Base-by-base conservation (phyloP, 129 eudicot species). In the Helichrysum umbraculigerum region DNA sequence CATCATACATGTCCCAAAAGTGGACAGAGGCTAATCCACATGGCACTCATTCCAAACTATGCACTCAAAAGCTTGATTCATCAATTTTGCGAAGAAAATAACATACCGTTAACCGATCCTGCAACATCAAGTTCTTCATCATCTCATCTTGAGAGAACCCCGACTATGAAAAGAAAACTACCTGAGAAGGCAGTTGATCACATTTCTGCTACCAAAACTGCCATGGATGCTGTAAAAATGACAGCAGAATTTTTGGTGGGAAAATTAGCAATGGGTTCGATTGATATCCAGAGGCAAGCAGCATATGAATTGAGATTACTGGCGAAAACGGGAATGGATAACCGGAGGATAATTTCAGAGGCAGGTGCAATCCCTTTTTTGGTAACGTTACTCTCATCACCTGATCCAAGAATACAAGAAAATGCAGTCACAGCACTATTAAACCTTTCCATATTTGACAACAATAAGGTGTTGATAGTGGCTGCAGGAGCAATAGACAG, bases 321-420 rank as follows among this genome's bases (percentile, higher is more conserved):
- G 3, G 93, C 98, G 6, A 91, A 93, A 84, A 85, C 88, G 0
- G 92, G 96, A 2, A 93, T 79, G 90, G 93, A 93, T 29, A 91
- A 88, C 72, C 89, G 97, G 61, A 81, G 86, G 51, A 75, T 84
- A 50, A 90, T 93, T 54, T 92, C 97, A 12, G 93, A 91, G 68
- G 97, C 93, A 2, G 98, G 98, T 21, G 97, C 96, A 1, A 91
- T 93, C 37, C 98, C 98, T 4, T 85, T 93, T 81, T 80, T 93
- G 64, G 96, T 88, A 52, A 81, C 83, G 20, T 72, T 91, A 70
- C 88, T 91, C 41, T 69, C 82, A 6, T 87, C 98, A 1, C 52
- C 59, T 33, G 97, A 93, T 60, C 63, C 93, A 6, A 68, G 89
- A 87, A 87, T 84, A 54, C 98, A 93, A 73, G 98, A 91, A 81